Evolutionary conservation across 2,329 filamentous ascomycete species (phyloP).

Genomic region (Venturia carpophila): DNA sequence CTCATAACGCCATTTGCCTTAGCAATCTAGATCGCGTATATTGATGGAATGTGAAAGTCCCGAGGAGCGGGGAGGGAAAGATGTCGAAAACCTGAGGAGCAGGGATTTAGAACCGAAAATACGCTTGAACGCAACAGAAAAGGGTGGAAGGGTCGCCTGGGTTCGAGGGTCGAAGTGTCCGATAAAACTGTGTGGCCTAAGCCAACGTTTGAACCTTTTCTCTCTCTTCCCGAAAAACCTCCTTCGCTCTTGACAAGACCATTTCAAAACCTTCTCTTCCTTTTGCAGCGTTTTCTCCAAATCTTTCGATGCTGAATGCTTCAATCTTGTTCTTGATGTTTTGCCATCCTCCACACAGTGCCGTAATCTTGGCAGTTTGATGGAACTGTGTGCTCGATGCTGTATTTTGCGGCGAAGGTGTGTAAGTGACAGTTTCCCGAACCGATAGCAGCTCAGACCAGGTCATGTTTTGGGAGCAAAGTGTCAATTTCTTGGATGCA

Average conservation of each 20-base stretch:
- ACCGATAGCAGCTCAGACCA: slow-evolving; percentile 85
- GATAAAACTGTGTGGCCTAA: background rate
- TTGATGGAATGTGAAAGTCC: background rate
- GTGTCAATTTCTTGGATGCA: slow-evolving; percentile 74
- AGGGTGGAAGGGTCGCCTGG: background rate
- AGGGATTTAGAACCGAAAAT: background rate
- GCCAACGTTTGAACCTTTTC: slow-evolving; percentile 37
- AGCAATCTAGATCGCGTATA: background rate
- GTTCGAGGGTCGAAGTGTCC: background rate
- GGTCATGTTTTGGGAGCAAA: slow-evolving; percentile 93
- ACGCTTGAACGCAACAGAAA: slow-evolving; percentile 6
- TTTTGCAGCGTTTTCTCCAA: slow-evolving; percentile 83
- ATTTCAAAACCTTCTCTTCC: slow-evolving; percentile 92
- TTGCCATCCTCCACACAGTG: slow-evolving; percentile 92
- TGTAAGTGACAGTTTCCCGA: slow-evolving; percentile 86
- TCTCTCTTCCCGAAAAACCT: slow-evolving; percentile 84
- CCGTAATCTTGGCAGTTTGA: slow-evolving; percentile 88
- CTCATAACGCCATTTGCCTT: background rate
- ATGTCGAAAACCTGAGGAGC: slow-evolving; percentile 10
- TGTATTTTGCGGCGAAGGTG: slow-evolving; percentile 47
- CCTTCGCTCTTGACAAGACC: slow-evolving; percentile 85
- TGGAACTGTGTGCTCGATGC: slow-evolving; percentile 65
- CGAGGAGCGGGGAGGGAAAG: background rate
- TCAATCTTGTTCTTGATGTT: slow-evolving; percentile 95
- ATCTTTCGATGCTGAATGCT: slow-evolving; percentile 79